Percentiles rank a stretch among this genome's conserved stretches.
Conservation (phyloP, 129 eudicot genomes). For the Tagetes erecta region DNA sequence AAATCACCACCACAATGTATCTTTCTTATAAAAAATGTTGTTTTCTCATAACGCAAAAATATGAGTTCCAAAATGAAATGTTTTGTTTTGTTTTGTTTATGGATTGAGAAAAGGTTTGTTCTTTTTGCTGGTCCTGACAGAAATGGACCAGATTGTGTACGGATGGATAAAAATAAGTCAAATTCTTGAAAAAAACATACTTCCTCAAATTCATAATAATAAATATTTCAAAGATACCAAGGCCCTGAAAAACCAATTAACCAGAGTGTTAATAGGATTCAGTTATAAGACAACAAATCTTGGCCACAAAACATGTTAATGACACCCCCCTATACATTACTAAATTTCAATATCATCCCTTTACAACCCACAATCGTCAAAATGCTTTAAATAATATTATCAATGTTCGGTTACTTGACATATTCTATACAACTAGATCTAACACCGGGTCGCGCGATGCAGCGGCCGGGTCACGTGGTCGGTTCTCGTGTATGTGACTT, state of each 20-base stretch:
- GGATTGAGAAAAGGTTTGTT: slow-evolving; percentile 16
- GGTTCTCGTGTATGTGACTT: too few relatives aligned
- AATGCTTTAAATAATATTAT: too few relatives aligned
- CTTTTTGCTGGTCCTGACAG: slow-evolving; percentile 35
- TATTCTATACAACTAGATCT: background rate
- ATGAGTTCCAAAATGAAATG: slow-evolving; percentile 14
- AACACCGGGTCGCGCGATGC: too few relatives aligned
- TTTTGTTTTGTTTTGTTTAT: slow-evolving; percentile 20
- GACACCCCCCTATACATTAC: background rate
- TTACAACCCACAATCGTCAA: background rate
- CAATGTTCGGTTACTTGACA: background rate
- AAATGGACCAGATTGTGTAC: slow-evolving; percentile 38
- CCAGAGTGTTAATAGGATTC: slow-evolving; percentile 43
- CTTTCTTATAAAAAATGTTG: slow-evolving; percentile 6
- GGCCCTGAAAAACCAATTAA: slow-evolving; percentile 38
- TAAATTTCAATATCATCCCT: background rate
- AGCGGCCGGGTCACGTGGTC: too few relatives aligned
- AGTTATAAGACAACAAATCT: slow-evolving; percentile 30
- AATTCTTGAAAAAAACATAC: slow-evolving; percentile 21
- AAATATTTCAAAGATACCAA: slow-evolving; percentile 25
- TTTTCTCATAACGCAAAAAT: slow-evolving; percentile 25
- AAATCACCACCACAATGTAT: slow-evolving; percentile 20
- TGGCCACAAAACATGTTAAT: slow-evolving; percentile 34
- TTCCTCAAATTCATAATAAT: slow-evolving; percentile 19
- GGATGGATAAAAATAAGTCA: slow-evolving; percentile 31